A percentile compares a stretch with the other conserved stretches of the same genome.
Conservation (phyloP, 2,329 filamentous ascomycete species). For the Cercospora nicotianae region DNA sequence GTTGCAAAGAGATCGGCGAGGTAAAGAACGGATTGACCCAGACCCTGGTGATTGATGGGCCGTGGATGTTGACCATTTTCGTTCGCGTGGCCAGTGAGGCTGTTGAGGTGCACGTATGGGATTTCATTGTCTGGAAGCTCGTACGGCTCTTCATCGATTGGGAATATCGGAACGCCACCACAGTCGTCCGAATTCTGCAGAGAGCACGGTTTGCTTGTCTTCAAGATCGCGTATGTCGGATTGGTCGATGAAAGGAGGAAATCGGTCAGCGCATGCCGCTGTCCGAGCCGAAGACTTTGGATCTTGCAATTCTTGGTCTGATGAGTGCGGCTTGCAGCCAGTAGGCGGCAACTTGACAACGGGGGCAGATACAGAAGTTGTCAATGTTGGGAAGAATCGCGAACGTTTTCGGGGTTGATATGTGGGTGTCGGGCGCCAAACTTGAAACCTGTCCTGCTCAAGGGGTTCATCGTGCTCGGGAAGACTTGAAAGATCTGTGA, state of each 20-base stretch:
- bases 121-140: slow-evolving; percentile 30
- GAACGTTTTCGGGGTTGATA: slow-evolving; percentile 30
- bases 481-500: slow-evolving; percentile 34
- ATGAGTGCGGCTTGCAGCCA: slow-evolving; percentile 26
- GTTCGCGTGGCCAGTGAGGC: slow-evolving; percentile 31
- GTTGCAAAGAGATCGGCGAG: slow-evolving; percentile 22
- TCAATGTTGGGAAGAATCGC: slow-evolving; percentile 33
- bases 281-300: slow-evolving; percentile 5
- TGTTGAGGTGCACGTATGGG: slow-evolving; percentile 35
- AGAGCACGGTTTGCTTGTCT: neutral
- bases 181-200: slow-evolving; percentile 4
- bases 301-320: slow-evolving; percentile 21
- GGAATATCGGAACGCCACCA: slow-evolving; percentile 6
- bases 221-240: neutral
- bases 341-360: slow-evolving; percentile 29
- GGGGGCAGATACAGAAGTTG: slow-evolving; percentile 20
- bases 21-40: slow-evolving; percentile 25
- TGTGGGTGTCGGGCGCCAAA: neutral
- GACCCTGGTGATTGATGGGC: slow-evolving; percentile 12
- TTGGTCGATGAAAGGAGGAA: neutral
- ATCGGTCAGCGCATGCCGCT: neutral
- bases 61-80: slow-evolving; percentile 19
- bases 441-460: neutral
- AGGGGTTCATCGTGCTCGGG: slow-evolving; percentile 24
- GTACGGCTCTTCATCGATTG: neutral